phyloP scores from a whole-genome alignment of 495 filamentous ascomycete species.

The Penicillium dipodomyicola region DNA sequence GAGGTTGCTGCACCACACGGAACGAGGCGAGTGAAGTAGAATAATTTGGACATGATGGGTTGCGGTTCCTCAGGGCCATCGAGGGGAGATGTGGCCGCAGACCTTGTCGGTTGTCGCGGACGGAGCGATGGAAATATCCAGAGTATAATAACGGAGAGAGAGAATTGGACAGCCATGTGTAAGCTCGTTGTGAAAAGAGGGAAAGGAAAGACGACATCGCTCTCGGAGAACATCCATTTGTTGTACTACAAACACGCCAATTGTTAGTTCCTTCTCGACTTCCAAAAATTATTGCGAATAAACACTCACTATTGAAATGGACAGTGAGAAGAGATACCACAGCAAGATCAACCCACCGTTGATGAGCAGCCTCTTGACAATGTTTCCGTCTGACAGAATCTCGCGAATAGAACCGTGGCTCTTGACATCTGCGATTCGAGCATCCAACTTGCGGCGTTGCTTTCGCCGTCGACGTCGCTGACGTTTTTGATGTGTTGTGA shows the following conservation, averaged over 20 bases:
- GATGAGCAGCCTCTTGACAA: slow-evolving; percentile 63
- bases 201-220: slow-evolving; percentile 84
- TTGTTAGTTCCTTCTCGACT: background rate
- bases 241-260: slow-evolving; percentile 67
- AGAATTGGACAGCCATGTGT: slow-evolving; percentile 97
- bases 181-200: slow-evolving; percentile 93
- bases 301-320: slow-evolving; percentile 83
- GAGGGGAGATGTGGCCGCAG: slow-evolving; percentile 50
- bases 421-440: slow-evolving; percentile 61
- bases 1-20: slow-evolving; percentile 93
- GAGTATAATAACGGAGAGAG: slow-evolving; percentile 73
- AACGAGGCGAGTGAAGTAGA: slow-evolving; percentile 89
- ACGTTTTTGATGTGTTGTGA: slow-evolving; percentile 69
- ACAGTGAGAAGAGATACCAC: slow-evolving; percentile 94
- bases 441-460: slow-evolving; percentile 69
- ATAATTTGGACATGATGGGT: slow-evolving; percentile 79
- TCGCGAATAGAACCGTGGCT: slow-evolving; percentile 27
- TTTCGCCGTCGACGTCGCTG: slow-evolving; percentile 62
- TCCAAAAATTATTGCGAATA: background rate
- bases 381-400: slow-evolving; percentile 59
- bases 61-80: slow-evolving; percentile 48
- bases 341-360: slow-evolving; percentile 77
- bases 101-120: slow-evolving; percentile 53
- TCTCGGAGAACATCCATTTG: slow-evolving; percentile 98
- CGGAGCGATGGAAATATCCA: slow-evolving; percentile 82